Conservation (phyloP, 106 monocot species). For the Dendrobium huoshanense region DNA sequence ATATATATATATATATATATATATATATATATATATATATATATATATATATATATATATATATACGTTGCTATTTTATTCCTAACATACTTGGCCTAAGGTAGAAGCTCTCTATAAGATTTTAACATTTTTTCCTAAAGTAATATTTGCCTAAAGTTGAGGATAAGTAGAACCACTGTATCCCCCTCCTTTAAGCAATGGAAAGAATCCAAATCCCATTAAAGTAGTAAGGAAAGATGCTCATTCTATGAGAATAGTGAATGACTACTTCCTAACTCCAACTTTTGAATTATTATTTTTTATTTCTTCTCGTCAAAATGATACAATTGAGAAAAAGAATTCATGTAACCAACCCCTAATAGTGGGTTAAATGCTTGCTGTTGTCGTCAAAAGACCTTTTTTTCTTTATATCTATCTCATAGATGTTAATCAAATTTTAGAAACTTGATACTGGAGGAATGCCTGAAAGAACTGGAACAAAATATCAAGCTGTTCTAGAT, state of each 20-base stretch:
- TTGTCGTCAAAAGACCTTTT: not conserved
- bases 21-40: no score
- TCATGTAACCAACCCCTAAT: no score
- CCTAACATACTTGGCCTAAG: not conserved
- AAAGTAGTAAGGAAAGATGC: constrained; percentile 83
- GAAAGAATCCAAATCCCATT: constrained; percentile 48
- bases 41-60: no score
- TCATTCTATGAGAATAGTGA: constrained; percentile 72
- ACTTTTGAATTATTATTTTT: not conserved
- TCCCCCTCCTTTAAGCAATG: constrained; percentile 36
- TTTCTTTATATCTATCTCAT: not conserved
- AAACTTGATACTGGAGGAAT: constrained; percentile 87
- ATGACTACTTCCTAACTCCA: constrained; percentile 8
- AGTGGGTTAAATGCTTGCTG: no score
- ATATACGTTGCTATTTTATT: not conserved
- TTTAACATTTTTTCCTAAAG: not conserved
- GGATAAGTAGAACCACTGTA: constrained; percentile 18
- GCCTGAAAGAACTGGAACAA: constrained; percentile 87
- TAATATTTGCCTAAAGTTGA: not conserved
- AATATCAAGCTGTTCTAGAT: constrained; percentile 77
- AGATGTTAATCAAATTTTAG: constrained; percentile 25
- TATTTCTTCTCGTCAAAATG: not conserved
- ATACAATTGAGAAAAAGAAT: no score
- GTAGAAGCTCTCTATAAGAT: not conserved
- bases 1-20: no score